Percentiles rank a stretch among this genome's conserved stretches.
Evolutionary conservation across 2,329 filamentous ascomycete species (phyloP).

Genomic region (Metarhizium anisopliae): DNA sequence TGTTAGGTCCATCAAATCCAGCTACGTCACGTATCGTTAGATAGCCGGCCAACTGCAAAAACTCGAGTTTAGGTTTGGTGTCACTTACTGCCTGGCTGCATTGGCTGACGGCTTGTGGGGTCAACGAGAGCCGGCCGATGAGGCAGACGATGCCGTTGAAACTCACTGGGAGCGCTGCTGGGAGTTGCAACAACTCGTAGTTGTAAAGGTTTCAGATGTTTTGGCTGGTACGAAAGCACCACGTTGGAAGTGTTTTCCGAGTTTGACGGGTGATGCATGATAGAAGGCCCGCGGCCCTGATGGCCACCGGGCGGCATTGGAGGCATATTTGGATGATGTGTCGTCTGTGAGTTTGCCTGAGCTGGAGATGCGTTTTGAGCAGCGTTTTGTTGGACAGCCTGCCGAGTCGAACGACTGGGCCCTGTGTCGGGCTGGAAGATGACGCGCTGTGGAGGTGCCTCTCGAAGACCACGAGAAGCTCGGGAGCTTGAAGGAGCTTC

Average conservation of each 20-base stretch:
- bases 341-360: constrained; percentile 16
- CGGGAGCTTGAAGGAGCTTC: constrained; percentile 46
- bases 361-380: constrained; percentile 18
- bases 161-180: constrained; percentile 62
- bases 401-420: constrained; percentile 53
- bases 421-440: constrained; percentile 77
- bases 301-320: constrained; percentile 20
- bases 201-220: constrained; percentile 49
- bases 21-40: constrained; percentile 20
- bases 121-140: constrained; percentile 21
- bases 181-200: constrained; percentile 69
- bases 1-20: constrained; percentile 71
- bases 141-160: constrained; percentile 37
- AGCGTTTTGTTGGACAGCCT: constrained; percentile 38
- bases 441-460: constrained; percentile 76
- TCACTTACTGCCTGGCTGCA: constrained; percentile 54
- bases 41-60: background rate
- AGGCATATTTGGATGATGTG: constrained; percentile 25
- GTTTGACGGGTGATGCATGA: constrained; percentile 43
- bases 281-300: constrained; percentile 31
- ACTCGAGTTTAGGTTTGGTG: background rate
- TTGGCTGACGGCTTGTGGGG: constrained; percentile 29
- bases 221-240: constrained; percentile 63
- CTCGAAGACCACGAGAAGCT: constrained; percentile 58
- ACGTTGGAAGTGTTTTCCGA: constrained; percentile 49